These are phyloP conservation scores for Amphicarpaea edgeworthii DNA, from an alignment of 306 rosid species.

Conservation along the genomic window DNA sequence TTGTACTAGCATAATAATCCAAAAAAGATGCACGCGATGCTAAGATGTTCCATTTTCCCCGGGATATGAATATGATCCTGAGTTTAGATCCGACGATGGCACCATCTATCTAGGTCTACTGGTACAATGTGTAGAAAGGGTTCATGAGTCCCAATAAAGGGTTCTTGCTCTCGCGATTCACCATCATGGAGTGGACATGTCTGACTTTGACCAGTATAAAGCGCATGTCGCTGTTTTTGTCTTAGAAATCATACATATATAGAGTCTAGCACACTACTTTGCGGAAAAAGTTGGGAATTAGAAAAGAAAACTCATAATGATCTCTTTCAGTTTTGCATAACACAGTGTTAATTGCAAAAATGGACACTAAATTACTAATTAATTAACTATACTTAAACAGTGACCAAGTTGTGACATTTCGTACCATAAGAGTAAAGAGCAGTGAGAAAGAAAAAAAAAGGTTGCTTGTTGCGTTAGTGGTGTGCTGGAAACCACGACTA, in stretches of 20 bases:
- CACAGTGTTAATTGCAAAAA: background rate
- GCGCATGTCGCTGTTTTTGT: slow-evolving; percentile 47
- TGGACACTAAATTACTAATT: background rate
- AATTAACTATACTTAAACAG: background rate
- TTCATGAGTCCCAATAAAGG: slow-evolving; percentile 82
- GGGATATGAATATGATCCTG: background rate
- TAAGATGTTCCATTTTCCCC: background rate
- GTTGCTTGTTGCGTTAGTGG: slow-evolving; percentile 34
- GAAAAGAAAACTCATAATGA: slow-evolving; percentile 30
- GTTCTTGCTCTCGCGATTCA: slow-evolving; percentile 32
- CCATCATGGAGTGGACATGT: slow-evolving; percentile 57
- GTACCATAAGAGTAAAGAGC: slow-evolving; percentile 4
- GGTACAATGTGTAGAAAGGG: slow-evolving; percentile 39
- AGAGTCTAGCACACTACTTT: slow-evolving; percentile 10
- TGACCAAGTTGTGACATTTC: background rate
- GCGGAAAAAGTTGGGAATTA: background rate
- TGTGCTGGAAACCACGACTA: slow-evolving; percentile 51
- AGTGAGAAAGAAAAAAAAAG: slow-evolving; percentile 2
- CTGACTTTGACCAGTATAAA: slow-evolving; percentile 69
- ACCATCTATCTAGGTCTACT: background rate
- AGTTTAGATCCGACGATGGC: slow-evolving; percentile 14
- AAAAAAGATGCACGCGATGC: background rate
- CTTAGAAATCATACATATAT: slow-evolving; percentile 16
- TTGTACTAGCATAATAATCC: background rate
- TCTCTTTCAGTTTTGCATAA: slow-evolving; percentile 3